Evolutionary conservation across 768 basidiomycete genomes (phyloP), one percentile per base, ranked within the genome.

Genomic region (Gautieria morchelliformis): DNA sequence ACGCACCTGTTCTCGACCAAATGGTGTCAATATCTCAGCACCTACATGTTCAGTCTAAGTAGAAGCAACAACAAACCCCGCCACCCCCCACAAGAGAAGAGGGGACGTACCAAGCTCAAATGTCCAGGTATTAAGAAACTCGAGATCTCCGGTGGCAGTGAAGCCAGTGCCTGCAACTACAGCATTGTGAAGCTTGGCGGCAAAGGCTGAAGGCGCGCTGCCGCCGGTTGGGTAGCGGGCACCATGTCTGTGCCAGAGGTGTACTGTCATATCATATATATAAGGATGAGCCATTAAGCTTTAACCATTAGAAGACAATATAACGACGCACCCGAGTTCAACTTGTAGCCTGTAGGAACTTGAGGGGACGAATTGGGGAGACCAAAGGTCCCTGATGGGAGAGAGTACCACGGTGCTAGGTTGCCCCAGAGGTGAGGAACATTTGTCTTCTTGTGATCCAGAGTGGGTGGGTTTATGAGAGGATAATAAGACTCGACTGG

Each of bases 41-140:
- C 71, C 52, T 5, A 53, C 14, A 47, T 17, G 17, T 2, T 22
- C 46, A 30, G 46, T 47, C 17, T 22, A 11, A 17, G 10, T 11
- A 47, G 30, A 17, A 47, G 46, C 30, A 22, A 22, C 22, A 17
- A 47, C 46, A 47, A 12, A 47, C 9, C 11, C 40, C 10, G 14
- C 35, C 35, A 27, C 27, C 27, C 27, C 27, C 5, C 27, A 5
- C 27, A 27, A 5, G 27, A 27, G 27, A 27, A 2, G 2, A 37
- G 35, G 35, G 14, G 9, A 37, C 35, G 35, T 37, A 37, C 71
- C 59, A 7, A 64, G 47, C 58, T 72, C 45, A 33, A 63, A 61
- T 66, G 79, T 37, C 92, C 93, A 96, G 32, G 78, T 76, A 65
- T 92, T 90, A 72, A 96, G 70, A 66, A 95, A 96, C 0, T 73